Evolutionary conservation across 805 yeast genomes (phyloP).

Genomic region (Saccharomycopsis lassenensis): DNA sequence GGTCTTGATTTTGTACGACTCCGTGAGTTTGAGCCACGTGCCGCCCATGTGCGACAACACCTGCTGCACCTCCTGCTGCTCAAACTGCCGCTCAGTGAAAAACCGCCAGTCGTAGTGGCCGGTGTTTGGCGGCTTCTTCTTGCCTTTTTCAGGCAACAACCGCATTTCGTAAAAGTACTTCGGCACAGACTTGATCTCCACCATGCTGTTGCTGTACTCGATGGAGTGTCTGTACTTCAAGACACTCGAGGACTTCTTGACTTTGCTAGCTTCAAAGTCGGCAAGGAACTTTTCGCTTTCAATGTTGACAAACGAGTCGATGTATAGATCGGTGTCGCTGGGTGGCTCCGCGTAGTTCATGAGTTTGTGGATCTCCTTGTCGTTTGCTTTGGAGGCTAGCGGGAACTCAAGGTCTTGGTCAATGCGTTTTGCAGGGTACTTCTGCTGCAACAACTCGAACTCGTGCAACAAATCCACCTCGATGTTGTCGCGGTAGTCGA

Average conservation of each 20-base stretch:
- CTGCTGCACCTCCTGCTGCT: conserved; percentile 24
- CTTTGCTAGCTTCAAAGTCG: not conserved
- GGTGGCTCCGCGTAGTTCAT: conserved; percentile 4
- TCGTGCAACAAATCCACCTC: conserved; percentile 3
- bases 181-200: conserved; percentile 5
- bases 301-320: conserved; percentile 7
- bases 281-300: conserved; percentile 4
- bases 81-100: conserved; percentile 35
- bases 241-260: conserved; percentile 1
- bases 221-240: conserved; percentile 7
- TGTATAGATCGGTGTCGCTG: conserved; percentile 5
- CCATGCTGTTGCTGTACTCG: conserved; percentile 2
- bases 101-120: conserved; percentile 50
- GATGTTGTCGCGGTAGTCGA: conserved; percentile 1
- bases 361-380: conserved; percentile 1
- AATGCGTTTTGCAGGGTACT: too few relatives aligned
- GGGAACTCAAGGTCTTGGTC: too few relatives aligned
- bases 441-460: not conserved
- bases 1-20: conserved; percentile 34
- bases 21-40: conserved; percentile 40
- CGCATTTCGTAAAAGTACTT: conserved; percentile 13
- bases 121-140: conserved; percentile 2
- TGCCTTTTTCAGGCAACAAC: conserved; percentile 7
- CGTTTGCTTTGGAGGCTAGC: not conserved
- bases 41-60: conserved; percentile 33